A percentile compares a stretch with the other conserved stretches of the same genome.
These are phyloP conservation scores for Kodamaea kakaduensis DNA, from an alignment of 805 yeast genomes.

Conservation along the genomic window DNA sequence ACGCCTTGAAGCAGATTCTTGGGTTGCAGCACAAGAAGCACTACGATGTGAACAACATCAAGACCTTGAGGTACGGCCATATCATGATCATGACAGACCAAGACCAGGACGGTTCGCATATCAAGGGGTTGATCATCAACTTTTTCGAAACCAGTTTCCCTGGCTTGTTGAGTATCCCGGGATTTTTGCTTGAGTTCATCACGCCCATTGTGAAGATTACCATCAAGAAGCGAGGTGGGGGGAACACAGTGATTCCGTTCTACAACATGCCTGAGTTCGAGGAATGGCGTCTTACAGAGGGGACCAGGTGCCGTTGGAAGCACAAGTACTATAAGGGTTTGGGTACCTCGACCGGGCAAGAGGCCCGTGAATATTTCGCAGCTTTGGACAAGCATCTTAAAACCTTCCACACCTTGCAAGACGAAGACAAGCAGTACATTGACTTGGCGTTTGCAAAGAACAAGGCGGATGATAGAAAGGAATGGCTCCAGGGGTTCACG, in stretches of 20 bases:
- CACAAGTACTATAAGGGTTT: constrained; percentile 97
- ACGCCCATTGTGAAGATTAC: constrained; percentile 95
- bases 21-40: constrained; percentile 90
- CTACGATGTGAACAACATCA: constrained; percentile 58
- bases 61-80: constrained; percentile 86
- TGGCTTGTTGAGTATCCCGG: constrained; percentile 85
- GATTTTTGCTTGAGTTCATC: constrained; percentile 87
- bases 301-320: constrained; percentile 71
- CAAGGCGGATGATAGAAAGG: constrained; percentile 95
- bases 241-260: constrained; percentile 61
- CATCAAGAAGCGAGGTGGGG: constrained; percentile 55
- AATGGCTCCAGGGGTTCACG: constrained; percentile 86
- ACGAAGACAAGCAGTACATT: constrained; percentile 69
- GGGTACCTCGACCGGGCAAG: constrained; percentile 86
- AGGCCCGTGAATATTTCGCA: constrained; percentile 84
- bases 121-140: constrained; percentile 91
- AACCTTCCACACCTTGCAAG: constrained; percentile 75
- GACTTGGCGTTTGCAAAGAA: constrained; percentile 93
- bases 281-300: constrained; percentile 84
- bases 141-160: constrained; percentile 93
- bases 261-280: constrained; percentile 96
- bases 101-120: constrained; percentile 98
- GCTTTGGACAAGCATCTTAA: constrained; percentile 84
- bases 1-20: constrained; percentile 90
- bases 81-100: constrained; percentile 99